These are phyloP conservation scores for Kluyveromyces sp. DNA, from an alignment of 1,139 yeast genomes.

Conservation along the genomic window DNA sequence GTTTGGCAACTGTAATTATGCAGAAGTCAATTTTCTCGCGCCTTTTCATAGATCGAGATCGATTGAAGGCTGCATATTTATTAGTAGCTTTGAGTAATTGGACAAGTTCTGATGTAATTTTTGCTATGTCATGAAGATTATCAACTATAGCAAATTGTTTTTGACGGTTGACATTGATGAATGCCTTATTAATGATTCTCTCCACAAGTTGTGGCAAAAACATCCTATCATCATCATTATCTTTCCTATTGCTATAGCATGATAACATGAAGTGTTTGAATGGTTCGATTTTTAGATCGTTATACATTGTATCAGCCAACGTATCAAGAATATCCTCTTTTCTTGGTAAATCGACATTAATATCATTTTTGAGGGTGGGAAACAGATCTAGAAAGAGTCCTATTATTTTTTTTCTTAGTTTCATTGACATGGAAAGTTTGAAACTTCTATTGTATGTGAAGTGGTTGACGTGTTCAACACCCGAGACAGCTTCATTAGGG, in stretches of 20 bases:
- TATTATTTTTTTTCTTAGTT: slow-evolving; percentile 18
- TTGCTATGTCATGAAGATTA: not conserved
- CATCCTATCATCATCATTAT: not conserved
- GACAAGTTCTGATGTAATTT: not conserved
- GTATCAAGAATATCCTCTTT: not conserved
- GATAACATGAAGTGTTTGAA: not conserved
- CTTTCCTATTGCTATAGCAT: too few species aligned
- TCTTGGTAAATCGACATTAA: not conserved
- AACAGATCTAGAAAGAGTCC: slow-evolving; percentile 1
- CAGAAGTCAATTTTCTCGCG: slow-evolving; percentile 1
- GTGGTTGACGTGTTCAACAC: slow-evolving; percentile 14
- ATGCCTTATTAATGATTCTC: not conserved
- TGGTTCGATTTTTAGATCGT: not conserved
- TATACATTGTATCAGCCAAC: not conserved
- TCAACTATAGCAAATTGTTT: not conserved
- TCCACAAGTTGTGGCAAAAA: not conserved
- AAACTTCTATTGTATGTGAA: slow-evolving; percentile 8
- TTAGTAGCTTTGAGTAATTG: not conserved
- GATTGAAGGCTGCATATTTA: not conserved
- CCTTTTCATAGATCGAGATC: not conserved
- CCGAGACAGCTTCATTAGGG: slow-evolving; percentile 11
- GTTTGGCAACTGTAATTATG: not conserved
- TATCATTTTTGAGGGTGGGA: not conserved
- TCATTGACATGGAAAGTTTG: slow-evolving; percentile 16
- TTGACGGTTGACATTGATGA: not conserved